phyloP scores from a whole-genome alignment of 768 basidiomycete genomes.

The Lepiota subincarnata region DNA sequence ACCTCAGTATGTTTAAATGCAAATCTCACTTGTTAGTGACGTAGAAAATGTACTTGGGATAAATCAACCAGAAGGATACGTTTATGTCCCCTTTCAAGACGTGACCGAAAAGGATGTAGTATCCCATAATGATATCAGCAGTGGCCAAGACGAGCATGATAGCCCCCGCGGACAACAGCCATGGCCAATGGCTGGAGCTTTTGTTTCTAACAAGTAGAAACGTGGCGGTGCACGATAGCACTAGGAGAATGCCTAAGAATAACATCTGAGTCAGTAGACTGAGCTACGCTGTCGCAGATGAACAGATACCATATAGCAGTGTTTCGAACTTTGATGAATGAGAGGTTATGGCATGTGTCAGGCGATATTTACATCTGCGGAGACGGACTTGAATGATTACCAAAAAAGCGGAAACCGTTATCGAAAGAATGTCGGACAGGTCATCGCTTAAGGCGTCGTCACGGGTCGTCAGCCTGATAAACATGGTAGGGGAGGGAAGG shows the following conservation, averaged over 20 bases:
- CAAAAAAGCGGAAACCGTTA: background rate
- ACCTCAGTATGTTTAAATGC: background rate
- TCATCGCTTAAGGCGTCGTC: background rate
- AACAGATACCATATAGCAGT: background rate
- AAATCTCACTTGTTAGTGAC: conserved; percentile 5
- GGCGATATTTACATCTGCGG: too few species aligned
- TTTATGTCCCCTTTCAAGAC: background rate
- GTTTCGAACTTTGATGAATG: background rate
- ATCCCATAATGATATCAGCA: background rate
- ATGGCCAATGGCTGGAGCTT: background rate
- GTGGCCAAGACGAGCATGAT: conserved; percentile 2
- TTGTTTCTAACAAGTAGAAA: background rate
- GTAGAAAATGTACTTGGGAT: conserved; percentile 5
- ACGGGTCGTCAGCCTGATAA: too few species aligned
- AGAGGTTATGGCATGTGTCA: background rate
- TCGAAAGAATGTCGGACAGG: background rate
- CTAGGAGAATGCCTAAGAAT: background rate
- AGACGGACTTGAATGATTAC: background rate
- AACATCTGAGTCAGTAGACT: too few species aligned
- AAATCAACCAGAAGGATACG: background rate
- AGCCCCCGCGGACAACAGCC: background rate
- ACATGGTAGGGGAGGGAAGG: too few species aligned
- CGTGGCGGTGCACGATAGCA: background rate
- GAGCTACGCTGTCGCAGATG: too few species aligned
- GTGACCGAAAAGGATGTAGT: conserved; percentile 2